Base-by-base conservation (phyloP, 371 early-diverging fungal genomes). In the Rhizopus arrhizus region DNA sequence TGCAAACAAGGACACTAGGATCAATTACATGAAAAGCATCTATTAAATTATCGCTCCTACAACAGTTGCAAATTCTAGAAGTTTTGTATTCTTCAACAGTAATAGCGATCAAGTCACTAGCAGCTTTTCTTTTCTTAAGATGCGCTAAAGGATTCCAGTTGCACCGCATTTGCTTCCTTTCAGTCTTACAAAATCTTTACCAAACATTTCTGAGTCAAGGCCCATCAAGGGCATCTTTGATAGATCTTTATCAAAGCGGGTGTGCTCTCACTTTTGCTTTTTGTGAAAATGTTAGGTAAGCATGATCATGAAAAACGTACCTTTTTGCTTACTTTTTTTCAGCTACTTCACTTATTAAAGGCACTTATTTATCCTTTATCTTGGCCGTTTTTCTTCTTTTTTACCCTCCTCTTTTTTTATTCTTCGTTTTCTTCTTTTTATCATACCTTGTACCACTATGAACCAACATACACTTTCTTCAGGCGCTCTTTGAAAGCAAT, bases 171-270 rank as follows among this genome's bases (percentile, higher is more conserved):
- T 8, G 3, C n/a, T 4, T 1, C 41, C 53, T 40, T 58, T 53
- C 13, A 58, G 9, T 22, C 58, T 58, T 2, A 38, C 53, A 0
- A 5, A 7, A 31, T 58, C 53, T 33, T 58, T 57, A 4, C 46
- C 43, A 3, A 36, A 51, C 45, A 51, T 51, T 2, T 34, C 63
- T 13, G 40, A 13, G 12, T 56, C 47, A 38, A 63, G 53, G 1
- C 45, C 58, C 2, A 63, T n/a, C 9, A 63, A 40, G 2, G 58
- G 36, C 0, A 53, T 15, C 0, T 47, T 61, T 13, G 15, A 3
- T 36, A 10, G 22, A n/a, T 35, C 12, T 60, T n/a, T 11, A 11
- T 6, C 11, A 36, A 36, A 36, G 1, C 2, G 6, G 36, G 36
- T 11, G 11, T 12, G 38, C n/a, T 38, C 36, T 22, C 53, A 53